These are phyloP conservation scores for Hypoxylon fragiforme DNA, from an alignment of 495 filamentous ascomycete genomes.

Conservation along the genomic window DNA sequence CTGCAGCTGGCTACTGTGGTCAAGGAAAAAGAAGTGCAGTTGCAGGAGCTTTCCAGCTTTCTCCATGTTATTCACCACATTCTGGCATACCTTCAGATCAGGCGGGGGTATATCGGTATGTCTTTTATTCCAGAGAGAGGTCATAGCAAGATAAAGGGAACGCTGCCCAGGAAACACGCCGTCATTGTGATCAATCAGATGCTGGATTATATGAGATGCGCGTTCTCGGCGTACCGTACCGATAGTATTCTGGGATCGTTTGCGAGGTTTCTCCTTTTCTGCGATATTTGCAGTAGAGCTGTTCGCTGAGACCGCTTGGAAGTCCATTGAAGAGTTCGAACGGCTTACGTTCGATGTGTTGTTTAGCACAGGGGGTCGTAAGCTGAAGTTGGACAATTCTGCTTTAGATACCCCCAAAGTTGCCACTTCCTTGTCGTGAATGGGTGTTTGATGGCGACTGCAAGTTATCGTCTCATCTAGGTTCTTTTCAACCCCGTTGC, in stretches of 20 bases:
- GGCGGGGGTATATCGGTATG: slow-evolving; percentile 50
- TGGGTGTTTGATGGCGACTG: too few species aligned
- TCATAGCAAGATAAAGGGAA: slow-evolving; percentile 73
- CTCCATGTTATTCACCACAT: slow-evolving; percentile 63
- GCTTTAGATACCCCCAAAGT: not conserved
- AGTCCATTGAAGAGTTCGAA: too few species aligned
- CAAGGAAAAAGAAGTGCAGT: slow-evolving; percentile 63
- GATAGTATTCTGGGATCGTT: slow-evolving; percentile 14
- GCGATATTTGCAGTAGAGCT: too few species aligned
- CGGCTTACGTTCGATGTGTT: too few species aligned
- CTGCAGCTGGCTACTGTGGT: slow-evolving; percentile 31
- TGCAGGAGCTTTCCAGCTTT: slow-evolving; percentile 61
- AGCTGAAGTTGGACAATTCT: not conserved
- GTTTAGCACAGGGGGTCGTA: too few species aligned
- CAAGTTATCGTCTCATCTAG: not conserved
- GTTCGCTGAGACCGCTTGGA: too few species aligned
- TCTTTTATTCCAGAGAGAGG: slow-evolving; percentile 63
- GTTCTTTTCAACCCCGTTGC: not conserved
- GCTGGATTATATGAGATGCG: slow-evolving; percentile 64
- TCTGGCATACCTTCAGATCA: slow-evolving; percentile 44
- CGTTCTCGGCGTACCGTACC: slow-evolving; percentile 34
- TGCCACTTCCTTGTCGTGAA: not conserved
- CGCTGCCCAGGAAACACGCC: slow-evolving; percentile 76
- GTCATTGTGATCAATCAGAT: slow-evolving; percentile 67
- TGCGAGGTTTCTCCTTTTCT: slow-evolving; percentile 12